A percentile compares a stretch with the other conserved stretches of the same genome.
Conservation (phyloP, 768 basidiomycete species). For the Paxillus rubicundulus region DNA sequence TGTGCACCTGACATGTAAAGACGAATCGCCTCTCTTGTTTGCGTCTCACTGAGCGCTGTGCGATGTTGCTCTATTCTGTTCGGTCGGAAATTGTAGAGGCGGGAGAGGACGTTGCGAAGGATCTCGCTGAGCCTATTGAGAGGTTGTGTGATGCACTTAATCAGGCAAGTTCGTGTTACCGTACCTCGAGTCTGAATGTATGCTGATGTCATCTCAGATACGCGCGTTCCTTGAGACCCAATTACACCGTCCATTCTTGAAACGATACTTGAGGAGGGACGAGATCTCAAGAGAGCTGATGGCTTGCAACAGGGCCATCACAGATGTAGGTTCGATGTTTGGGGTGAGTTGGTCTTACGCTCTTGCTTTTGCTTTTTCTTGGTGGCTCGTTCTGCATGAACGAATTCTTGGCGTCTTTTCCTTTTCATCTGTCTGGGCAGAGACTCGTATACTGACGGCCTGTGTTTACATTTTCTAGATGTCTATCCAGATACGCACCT, state of each 20-base stretch:
- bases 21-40: slow-evolving; percentile 67
- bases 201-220: slow-evolving; percentile 34
- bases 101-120: slow-evolving; percentile 46
- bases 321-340: slow-evolving; percentile 39
- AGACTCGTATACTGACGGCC: too few species aligned
- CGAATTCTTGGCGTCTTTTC: too few species aligned
- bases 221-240: slow-evolving; percentile 56
- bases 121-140: slow-evolving; percentile 49
- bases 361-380: background rate
- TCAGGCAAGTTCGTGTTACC: slow-evolving; percentile 37
- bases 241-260: slow-evolving; percentile 67
- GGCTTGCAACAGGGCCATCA: slow-evolving; percentile 50
- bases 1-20: slow-evolving; percentile 32
- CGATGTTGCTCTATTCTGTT: slow-evolving; percentile 62
- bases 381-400: background rate
- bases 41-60: slow-evolving; percentile 71
- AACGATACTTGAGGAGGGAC: slow-evolving; percentile 73
- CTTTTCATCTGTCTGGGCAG: background rate
- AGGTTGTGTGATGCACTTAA: slow-evolving; percentile 33
- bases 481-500: slow-evolving; percentile 51
- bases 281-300: slow-evolving; percentile 57
- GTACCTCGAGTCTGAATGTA: too few species aligned
- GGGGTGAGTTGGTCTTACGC: slow-evolving; percentile 15
- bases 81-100: slow-evolving; percentile 61
- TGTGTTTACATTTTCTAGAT: slow-evolving; percentile 26